These are phyloP conservation scores for Suhomyces ambrosiae DNA, from an alignment of 1,139 yeast genomes.

Conservation along the genomic window DNA sequence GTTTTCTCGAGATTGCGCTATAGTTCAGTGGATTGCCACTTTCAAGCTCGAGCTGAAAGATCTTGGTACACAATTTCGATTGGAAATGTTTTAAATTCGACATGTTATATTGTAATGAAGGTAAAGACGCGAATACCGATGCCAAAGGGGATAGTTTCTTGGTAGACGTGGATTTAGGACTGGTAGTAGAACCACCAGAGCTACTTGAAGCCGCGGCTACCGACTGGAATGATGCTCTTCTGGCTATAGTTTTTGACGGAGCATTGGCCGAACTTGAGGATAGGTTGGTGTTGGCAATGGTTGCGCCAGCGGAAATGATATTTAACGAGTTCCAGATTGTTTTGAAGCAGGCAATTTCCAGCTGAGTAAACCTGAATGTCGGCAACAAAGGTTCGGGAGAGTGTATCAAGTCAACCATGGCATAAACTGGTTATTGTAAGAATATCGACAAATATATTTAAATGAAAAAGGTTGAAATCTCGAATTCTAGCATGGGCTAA, in stretches of 20 bases:
- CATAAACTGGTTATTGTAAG: not conserved
- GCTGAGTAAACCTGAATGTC: constrained; percentile 15
- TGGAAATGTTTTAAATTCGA: constrained; percentile 11
- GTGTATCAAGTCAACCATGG: constrained; percentile 7
- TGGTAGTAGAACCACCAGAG: not conserved
- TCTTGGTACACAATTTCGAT: constrained; percentile 11
- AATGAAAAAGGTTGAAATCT: not conserved
- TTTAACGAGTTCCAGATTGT: constrained; percentile 20
- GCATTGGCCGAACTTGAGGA: not conserved
- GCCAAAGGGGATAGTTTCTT: not conserved
- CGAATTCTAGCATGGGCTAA: not conserved
- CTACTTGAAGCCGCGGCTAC: not conserved
- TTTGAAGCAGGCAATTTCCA: constrained; percentile 18
- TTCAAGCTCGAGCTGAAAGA: constrained; percentile 11
- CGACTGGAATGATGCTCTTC: constrained; percentile 7
- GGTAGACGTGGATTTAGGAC: not conserved
- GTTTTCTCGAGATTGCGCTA: constrained; percentile 8
- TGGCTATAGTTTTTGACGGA: not conserved
- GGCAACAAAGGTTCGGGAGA: constrained; percentile 3
- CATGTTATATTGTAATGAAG: constrained; percentile 12
- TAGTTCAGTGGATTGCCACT: not conserved
- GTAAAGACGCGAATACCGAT: constrained; percentile 5
- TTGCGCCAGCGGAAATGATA: constrained; percentile 10
- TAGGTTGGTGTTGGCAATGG: not conserved
- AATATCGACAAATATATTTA: not conserved